phyloP scores from a whole-genome alignment of 768 basidiomycete species.

The Porpolomopsis calyptriformis region DNA sequence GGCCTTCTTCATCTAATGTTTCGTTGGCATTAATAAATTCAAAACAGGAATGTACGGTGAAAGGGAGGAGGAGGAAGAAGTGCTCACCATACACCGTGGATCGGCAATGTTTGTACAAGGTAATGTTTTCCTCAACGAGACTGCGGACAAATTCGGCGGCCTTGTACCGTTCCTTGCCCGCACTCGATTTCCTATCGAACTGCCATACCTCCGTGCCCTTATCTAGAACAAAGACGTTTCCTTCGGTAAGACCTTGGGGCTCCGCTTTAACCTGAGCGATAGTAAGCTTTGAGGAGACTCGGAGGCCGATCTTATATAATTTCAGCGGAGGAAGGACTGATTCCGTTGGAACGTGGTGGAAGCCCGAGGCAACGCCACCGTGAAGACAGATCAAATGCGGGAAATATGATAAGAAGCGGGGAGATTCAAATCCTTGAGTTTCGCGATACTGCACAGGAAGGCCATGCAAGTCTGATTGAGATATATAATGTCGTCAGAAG shows the following conservation, averaged over 20 bases:
- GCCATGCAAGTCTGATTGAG: conserved; percentile 39
- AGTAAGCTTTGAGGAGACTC: conserved; percentile 24
- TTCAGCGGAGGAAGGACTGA: conserved; percentile 28
- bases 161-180: conserved; percentile 48
- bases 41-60: not conserved
- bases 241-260: conserved; percentile 38
- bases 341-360: conserved; percentile 35
- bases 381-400: conserved; percentile 33
- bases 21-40: not conserved
- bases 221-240: conserved; percentile 51
- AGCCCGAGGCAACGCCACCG: conserved; percentile 41
- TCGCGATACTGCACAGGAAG: conserved; percentile 51
- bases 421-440: conserved; percentile 47
- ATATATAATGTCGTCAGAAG: not conserved
- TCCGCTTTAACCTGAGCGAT: conserved; percentile 40
- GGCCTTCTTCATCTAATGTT: conserved; percentile 46
- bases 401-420: conserved; percentile 41
- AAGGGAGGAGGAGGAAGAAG: conserved; percentile 19
- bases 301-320: conserved; percentile 40
- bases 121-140: conserved; percentile 28
- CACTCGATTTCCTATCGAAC: conserved; percentile 43
- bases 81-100: conserved; percentile 38
- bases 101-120: conserved; percentile 28
- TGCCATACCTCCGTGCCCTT: conserved; percentile 44
- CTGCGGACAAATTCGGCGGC: conserved; percentile 49